Conservation (phyloP, 202 grass and related monocot species). For the Musa balbisiana region DNA sequence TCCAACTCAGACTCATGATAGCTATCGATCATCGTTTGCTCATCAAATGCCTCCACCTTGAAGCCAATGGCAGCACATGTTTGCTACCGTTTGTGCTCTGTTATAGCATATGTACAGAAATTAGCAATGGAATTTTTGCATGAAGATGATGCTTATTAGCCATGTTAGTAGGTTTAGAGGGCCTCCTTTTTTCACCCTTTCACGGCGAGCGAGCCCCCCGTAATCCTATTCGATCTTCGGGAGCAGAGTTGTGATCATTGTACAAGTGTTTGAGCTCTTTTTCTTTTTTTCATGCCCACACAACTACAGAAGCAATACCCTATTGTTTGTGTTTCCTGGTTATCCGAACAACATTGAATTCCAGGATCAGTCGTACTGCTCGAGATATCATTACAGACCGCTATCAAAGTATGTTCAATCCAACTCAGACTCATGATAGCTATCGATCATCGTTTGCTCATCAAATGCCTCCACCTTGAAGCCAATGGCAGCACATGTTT, state of each 20-base stretch:
- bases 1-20: neutral
- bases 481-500: neutral
- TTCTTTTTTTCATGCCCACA: no score
- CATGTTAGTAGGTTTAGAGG: no score
- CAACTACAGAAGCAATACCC: no score
- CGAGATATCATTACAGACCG: neutral
- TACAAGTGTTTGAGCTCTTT: no score
- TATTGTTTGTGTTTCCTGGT: no score
- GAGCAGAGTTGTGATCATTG: no score
- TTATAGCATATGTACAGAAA: no score
- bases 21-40: neutral
- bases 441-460: neutral
- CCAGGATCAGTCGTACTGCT: neutral
- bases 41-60: neutral
- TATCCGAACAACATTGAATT: neutral
- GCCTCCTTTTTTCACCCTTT: no score
- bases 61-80: neutral
- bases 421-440: neutral
- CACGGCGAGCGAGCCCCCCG: no score
- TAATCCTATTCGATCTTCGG: no score
- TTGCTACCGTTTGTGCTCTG: neutral
- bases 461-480: neutral
- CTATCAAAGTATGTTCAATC: neutral
- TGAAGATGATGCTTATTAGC: no score
- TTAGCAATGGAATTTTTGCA: no score